Conservation (phyloP, 2,329 filamentous ascomycete genomes). For the Fusarium pseudograminearum region DNA sequence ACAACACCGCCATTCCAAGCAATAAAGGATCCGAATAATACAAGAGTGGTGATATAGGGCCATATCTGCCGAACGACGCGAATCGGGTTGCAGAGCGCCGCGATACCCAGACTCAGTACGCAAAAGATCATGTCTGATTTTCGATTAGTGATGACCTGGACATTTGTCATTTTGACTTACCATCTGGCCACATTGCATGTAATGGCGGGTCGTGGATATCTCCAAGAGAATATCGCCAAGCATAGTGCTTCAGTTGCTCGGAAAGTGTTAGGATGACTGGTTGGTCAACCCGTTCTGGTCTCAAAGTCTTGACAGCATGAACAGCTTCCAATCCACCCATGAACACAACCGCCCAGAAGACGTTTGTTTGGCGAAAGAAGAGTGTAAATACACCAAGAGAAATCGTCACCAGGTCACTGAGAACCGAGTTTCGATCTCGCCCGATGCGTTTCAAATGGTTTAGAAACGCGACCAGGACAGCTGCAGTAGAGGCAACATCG, state of each 20-base stretch:
- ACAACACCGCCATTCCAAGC: slow-evolving; percentile 92
- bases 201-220: slow-evolving; percentile 68
- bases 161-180: slow-evolving; percentile 52
- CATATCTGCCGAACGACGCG: slow-evolving; percentile 62
- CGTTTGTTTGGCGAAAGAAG: slow-evolving; percentile 91
- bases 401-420: slow-evolving; percentile 60
- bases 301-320: slow-evolving; percentile 62
- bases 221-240: slow-evolving; percentile 61
- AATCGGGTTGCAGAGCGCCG: slow-evolving; percentile 63
- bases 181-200: slow-evolving; percentile 61
- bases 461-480: slow-evolving; percentile 77
- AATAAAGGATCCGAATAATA: slow-evolving; percentile 79
- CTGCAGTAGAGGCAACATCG: slow-evolving; percentile 83
- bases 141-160: slow-evolving; percentile 24
- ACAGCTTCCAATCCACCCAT: slow-evolving; percentile 72
- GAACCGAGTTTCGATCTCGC: slow-evolving; percentile 47
- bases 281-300: slow-evolving; percentile 48
- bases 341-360: slow-evolving; percentile 92
- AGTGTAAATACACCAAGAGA: slow-evolving; percentile 74
- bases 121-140: slow-evolving; percentile 65
- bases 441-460: slow-evolving; percentile 63
- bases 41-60: slow-evolving; percentile 73
- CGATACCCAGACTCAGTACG: slow-evolving; percentile 73
- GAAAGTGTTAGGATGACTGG: slow-evolving; percentile 50
- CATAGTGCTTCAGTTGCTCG: slow-evolving; percentile 55